Evolutionary conservation across 805 yeast species (phyloP), one percentile per base, ranked within the genome.

Genomic region (Schizosaccharomyces octosporus): DNA sequence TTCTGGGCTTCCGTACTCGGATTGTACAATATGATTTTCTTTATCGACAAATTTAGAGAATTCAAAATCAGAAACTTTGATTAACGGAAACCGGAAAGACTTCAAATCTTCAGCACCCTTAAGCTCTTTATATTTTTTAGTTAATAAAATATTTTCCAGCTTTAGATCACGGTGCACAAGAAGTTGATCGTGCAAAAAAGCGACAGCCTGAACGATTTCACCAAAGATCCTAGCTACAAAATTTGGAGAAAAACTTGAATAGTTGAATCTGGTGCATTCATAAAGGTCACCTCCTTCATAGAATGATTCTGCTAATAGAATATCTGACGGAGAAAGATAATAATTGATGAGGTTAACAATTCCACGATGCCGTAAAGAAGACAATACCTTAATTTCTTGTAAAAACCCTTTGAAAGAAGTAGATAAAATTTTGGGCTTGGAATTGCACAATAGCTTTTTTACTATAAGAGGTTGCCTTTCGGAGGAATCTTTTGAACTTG

Each of bases 1-100:
- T 69, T 93, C 97, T 65, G 87, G 96, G 0, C 95, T 86, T 0
- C 98, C 98, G 71, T 98, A 93, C 64, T 97, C 73, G 0, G 97
- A 13, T 13, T 45, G 51, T 9, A 45, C 51, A 11, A 45, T 19
- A 45, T 45, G 51, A 45, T 13, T 45, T 9, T 45, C 27, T 7
- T 24, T 45, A 24, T 45, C 51, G 27, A 45, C 51, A 13, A 45
- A 45, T 19, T 19, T 45, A 45, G 51, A 45, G 27, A 45, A 24
- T 7, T 45, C 51, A 45, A 45, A 45, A 24, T 45, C 51, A 45
- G 51, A 45, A 13, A 45, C 4, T 9, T 45, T n/a, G n/a, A 45
- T 45, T 13, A 45, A 45, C n/a, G 51, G 27, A 45, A 19, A 9
- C 1, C 6, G 51, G 27, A n/a, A 45, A 24, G 11, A 5, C 9